Evolutionary conservation across 441 rosid species (phyloP), one percentile per base, ranked within the genome.

Genomic region (Hura crepitans): DNA sequence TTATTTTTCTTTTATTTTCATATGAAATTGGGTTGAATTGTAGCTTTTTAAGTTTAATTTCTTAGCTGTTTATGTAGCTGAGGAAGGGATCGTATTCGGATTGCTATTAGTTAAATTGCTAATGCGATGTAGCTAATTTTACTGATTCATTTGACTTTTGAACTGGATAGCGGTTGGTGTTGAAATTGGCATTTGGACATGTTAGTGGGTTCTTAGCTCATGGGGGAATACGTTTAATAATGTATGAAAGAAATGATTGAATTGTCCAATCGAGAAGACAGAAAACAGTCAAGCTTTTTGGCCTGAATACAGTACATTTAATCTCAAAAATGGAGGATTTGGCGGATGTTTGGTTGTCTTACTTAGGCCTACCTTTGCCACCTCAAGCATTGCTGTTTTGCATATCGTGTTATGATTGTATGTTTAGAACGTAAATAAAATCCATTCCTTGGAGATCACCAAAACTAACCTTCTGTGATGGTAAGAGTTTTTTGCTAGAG

Each of bases 1-100:
- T 68, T 15, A 10, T 22, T 35, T 35, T 49, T 42, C n/a, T 46
- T 47, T 30, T 57, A n/a, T n/a, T 25, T 43, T 57, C 18, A 30
- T 14, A 5, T 4, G 35, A 6, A 22, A 35, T 37, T 55, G 30
- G 30, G 54, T 22, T 54, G 62, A 37, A 67, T 53, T 59, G 3
- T 50, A 17, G 54, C 28, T 53, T 55, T 37, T 54, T 20, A 4
- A 25, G 65, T 42, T 55, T 30, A 65, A 37, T 72, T 57, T 72
- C 4, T 15, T 42, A 65, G 66, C 31, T 54, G 13, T 39, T 72
- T 42, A 18, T 71, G 3, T 37, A 37, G 25, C 15, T 37, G 17
- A 18, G 65, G 25, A 67, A 35, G 42, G 14, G 20, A n/a, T 15
- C 30, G 25, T 45, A 33, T 31, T 20, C 59, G 43, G 4, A 14